Conservation (phyloP, 345 rosid species). For the Lumnitzera racemosa region DNA sequence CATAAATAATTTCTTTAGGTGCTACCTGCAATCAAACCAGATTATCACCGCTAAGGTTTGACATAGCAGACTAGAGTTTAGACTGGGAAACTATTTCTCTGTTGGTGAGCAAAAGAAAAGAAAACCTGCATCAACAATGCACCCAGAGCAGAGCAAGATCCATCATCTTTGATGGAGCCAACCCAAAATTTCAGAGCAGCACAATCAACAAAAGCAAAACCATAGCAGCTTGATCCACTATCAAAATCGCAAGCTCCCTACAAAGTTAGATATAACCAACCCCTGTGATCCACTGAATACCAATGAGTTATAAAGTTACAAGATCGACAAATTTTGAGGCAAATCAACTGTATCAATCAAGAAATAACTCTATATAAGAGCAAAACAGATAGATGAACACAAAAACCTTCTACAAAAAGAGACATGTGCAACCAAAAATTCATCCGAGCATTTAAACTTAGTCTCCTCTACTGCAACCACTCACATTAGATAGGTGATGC, state of each 20-base stretch:
- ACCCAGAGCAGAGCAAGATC: slow-evolving; percentile 77
- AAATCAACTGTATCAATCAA: background rate
- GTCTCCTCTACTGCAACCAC: no score
- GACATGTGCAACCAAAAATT: no score
- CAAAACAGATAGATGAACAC: background rate
- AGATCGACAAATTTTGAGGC: background rate
- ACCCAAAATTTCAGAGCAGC: slow-evolving; percentile 88
- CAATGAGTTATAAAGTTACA: background rate
- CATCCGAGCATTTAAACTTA: no score
- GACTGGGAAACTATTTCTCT: background rate
- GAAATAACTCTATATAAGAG: slow-evolving; percentile 3
- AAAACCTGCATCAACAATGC: slow-evolving; percentile 90
- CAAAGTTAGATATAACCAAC: background rate
- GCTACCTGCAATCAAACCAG: slow-evolving; percentile 49
- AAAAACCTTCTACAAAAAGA: no score
- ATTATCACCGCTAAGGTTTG: slow-evolving; percentile 12
- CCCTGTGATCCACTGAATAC: no score
- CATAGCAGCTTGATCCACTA: slow-evolving; percentile 45
- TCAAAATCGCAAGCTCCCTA: slow-evolving; percentile 45
- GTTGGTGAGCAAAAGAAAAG: slow-evolving; percentile 8
- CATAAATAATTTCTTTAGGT: slow-evolving; percentile 84
- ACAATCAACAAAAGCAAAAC: slow-evolving; percentile 97
- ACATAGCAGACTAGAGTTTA: slow-evolving; percentile 1
- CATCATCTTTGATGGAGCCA: slow-evolving; percentile 69
- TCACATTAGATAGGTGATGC: no score